Evolutionary conservation across 2,329 filamentous ascomycete species (phyloP), one percentile per base, ranked within the genome.

Genomic region (Aspergillus neotritici): DNA sequence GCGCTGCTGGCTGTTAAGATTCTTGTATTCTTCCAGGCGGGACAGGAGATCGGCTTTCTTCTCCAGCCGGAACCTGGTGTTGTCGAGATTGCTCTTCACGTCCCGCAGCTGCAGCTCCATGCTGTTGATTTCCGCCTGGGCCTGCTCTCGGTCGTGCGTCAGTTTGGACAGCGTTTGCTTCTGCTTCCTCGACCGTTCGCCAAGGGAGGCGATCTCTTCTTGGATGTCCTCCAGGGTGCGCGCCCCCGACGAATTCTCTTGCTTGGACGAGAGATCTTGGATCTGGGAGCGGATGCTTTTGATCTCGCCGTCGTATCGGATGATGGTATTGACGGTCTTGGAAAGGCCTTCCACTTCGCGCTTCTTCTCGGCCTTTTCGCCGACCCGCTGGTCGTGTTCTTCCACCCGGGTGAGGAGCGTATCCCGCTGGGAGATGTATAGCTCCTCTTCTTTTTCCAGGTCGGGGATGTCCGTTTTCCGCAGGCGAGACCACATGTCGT

Each of bases 211-310:
- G 48, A 89, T 79, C 37, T 89, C 79, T 41, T 86, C 82, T 55
- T 93, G 86, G 41, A 97, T 89, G 52, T 93, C 86, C 41, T 94
- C 86, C 5, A 88, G 77, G 25, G 86, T 86, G 49, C 87, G 80
- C 11, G 79, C 77, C 8, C 75, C 65, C 10, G 79, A 78, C 17
- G 76, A 74, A 11, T 83, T 79, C 57, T 84, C 81, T 60, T 96
- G 86, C 53, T 89, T 88, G 7, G 82, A 81, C 45, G 80, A 75
- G 38, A 95, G 78, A 41, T 86, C 81, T 43, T 84, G 75, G 38
- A 96, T 84, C 62, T 95, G 85, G 31, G 70, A 69, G 56, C 86
- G 79, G 4, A 87, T 81, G 31, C 83, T 82, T 36, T 74, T 73
- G 47, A 91, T 85, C 34, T 95, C 87, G 47, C 74, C 77, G 50